Conservation (phyloP, 257 asterid species). For the Jaltomata sinuosa region DNA sequence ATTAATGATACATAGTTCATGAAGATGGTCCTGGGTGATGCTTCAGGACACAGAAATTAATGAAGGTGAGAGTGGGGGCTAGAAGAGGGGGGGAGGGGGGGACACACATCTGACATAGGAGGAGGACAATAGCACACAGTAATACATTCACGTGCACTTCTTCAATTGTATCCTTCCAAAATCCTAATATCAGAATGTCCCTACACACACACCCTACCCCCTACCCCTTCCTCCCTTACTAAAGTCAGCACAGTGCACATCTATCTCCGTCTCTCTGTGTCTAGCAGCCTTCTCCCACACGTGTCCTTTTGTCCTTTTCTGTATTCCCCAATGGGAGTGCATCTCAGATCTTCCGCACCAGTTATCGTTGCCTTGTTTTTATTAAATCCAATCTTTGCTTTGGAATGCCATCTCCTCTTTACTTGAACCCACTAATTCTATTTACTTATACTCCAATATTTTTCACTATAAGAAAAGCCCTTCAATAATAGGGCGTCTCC, state of each 20-base stretch:
- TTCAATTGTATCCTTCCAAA: constrained; percentile 12
- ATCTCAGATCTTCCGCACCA: not conserved
- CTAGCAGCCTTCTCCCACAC: constrained; percentile 31
- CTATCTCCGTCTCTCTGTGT: constrained; percentile 19
- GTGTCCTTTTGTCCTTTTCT: constrained; percentile 29
- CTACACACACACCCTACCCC: not conserved
- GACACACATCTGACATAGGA: constrained; percentile 10
- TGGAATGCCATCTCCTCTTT: not conserved
- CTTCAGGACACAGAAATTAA: constrained; percentile 55
- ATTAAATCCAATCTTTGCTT: not conserved
- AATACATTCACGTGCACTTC: constrained; percentile 73
- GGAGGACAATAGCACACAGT: constrained; percentile 21
- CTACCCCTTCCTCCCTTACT: not conserved
- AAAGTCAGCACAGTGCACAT: not conserved
- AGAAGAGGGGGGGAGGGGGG: not conserved
- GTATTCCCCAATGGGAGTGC: not conserved
- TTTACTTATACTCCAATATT: too few species aligned
- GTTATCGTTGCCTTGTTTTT: not conserved
- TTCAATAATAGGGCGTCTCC: too few species aligned
- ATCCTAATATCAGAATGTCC: constrained; percentile 41
- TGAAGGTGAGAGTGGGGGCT: not conserved
- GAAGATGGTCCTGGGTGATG: not conserved
- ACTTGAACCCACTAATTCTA: constrained; percentile 1
- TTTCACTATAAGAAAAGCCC: too few species aligned
- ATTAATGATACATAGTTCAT: not conserved